Base-by-base conservation (phyloP, 768 basidiomycete species). In the Lyophyllum atratum region DNA sequence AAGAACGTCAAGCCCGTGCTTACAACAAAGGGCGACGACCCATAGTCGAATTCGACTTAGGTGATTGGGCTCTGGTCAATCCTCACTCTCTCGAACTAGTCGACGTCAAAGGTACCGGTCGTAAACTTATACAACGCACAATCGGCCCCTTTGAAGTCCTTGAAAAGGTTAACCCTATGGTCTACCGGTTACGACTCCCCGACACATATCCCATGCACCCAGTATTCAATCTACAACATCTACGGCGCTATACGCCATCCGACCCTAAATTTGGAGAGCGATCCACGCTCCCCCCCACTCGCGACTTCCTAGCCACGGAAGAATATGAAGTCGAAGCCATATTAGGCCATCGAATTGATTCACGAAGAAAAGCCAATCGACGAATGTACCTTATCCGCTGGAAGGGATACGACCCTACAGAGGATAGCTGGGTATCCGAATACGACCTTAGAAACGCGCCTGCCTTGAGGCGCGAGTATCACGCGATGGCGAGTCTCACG, bases 81-180 rank as follows among this genome's bases (percentile, higher is more conserved):
- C 69, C 68, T 5, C 66, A 69, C n/a, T 61, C 67, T 0, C 52
- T 72, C 1, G 60, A 70, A 40, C 37, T 66, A 1, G 49, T 66
- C 1, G 64, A 70, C 7, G 43, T 52, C 1, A 43, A 62, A 44
- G 70, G 68, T 0, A 62, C 47, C 0, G 69, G 71, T 0, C 45
- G 46, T 8, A 72, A 72, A 52, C 61, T 72, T 4, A 54, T 68
- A 1, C 63, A 64, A 21, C 34, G 66, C 2, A 34, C 45, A 0
- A 62, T 68, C 2, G 68, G 70, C 1, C 70, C 69, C 4, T 70
- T 68, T 34, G 66, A 68, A 40, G 60, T 71, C 0, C 28, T 62
- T 24, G 66, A 37, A 15, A 37, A 37, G 70, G 55, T 73, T 2
- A 68, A 66, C 33, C 64, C 64, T 0, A 17, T 63, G 0, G 67